Evolutionary conservation across 1,284 basidiomycete species (phyloP).

Genomic region (Meripilus lineatus): DNA sequence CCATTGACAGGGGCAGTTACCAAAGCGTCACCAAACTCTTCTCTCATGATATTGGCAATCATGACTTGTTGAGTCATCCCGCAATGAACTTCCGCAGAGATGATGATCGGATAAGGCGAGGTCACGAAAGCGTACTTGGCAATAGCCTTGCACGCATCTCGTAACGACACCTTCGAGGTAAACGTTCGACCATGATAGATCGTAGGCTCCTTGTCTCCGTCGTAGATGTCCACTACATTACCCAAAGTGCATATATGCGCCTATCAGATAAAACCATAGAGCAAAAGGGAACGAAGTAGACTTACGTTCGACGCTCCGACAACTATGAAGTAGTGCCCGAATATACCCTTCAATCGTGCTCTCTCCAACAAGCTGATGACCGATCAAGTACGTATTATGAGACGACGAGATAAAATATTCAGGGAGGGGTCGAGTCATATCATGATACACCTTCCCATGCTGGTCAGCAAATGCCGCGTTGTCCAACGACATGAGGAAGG

Average conservation of each 20-base stretch:
- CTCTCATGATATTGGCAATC: conserved; percentile 75
- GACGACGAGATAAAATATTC: conserved; percentile 94
- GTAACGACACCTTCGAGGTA: conserved; percentile 81
- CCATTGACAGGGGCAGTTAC: conserved; percentile 56
- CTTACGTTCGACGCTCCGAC: conserved; percentile 88
- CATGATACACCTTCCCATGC: conserved; percentile 41
- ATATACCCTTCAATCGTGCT: conserved; percentile 97
- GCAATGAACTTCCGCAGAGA: conserved; percentile 94
- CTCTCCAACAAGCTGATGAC: conserved; percentile 89
- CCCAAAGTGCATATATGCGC: conserved; percentile 3
- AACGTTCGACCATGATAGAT: conserved; percentile 92
- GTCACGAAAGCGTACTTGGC: conserved; percentile 90
- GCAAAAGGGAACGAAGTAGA: neutral
- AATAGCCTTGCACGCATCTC: conserved; percentile 86
- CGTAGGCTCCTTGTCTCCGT: conserved; percentile 80
- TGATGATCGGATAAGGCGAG: conserved; percentile 92
- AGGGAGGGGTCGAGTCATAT: conserved; percentile 79
- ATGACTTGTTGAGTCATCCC: conserved; percentile 78
- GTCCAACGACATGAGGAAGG: conserved; percentile 71
- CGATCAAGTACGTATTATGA: conserved; percentile 97
- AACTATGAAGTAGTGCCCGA: conserved; percentile 85
- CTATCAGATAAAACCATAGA: conserved; percentile 1
- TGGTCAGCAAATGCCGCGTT: conserved; percentile 54
- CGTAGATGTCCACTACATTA: conserved; percentile 86
- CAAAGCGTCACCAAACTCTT: conserved; percentile 76